Base-by-base conservation (phyloP, 2,329 filamentous ascomycete genomes). In the Pseudopithomyces chartarum region DNA sequence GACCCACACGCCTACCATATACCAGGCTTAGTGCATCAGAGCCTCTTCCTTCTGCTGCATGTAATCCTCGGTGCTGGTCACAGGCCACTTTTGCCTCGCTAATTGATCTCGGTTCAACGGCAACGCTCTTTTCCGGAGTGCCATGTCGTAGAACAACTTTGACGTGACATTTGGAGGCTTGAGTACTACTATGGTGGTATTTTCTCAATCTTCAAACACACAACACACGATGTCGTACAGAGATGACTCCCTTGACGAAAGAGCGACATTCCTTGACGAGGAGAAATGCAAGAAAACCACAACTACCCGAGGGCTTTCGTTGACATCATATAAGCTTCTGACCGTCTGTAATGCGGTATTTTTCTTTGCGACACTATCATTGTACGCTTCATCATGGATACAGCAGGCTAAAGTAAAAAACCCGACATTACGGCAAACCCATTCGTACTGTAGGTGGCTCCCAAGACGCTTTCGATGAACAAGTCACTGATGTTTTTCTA, bases 361-460 rank as follows among this genome's bases (percentile, higher is more conserved):
- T 17, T 50, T 50, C 20, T 15, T 50, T 2, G 47, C 47, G 10
- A 38, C 47, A 22, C 15, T 50, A 8, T 50, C 47, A 19, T 12
- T 50, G 15, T 50, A 50, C 19, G 22, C 29, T 29, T 50, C 47
- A 23, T 50, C 47, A 26, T 50, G 47, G 47, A 26, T 50, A 15
- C 33, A 39, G 10, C 20, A 40, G 12, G 3, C 22, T 36, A 19
- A 10, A 6, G 13, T 22, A 10, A n/a, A 22, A 32, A 50, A 50
- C 34, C 34, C 47, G 8, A 40, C n/a, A 23, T 15, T 50, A 8
- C 34, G 47, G 15, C 47, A 50, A 23, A 2, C 39, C 29, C 36
- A 39, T 19, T 39, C 47, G 29, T 50, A 50, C 15, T 50, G 47
- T 50, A 40, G 17, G 47, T 12, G 20, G 20, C 20, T 38, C 7